Conservation (phyloP, 2,329 filamentous ascomycete genomes). For the Nemania sp. region DNA sequence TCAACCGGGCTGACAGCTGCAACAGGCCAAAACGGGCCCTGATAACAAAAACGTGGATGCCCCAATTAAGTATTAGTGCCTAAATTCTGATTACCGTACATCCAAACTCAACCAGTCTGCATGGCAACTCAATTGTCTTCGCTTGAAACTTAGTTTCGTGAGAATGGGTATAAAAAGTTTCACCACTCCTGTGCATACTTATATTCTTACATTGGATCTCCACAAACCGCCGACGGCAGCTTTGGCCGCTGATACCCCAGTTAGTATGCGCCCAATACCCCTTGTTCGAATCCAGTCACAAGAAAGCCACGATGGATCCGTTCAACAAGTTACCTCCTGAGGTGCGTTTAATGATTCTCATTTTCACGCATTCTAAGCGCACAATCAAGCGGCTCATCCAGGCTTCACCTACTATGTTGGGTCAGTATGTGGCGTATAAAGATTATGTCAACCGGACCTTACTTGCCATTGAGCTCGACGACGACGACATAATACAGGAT, state of each 20-base stretch:
- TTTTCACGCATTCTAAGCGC: not conserved
- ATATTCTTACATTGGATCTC: no score
- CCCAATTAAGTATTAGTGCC: no score
- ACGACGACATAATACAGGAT: conserved; percentile 20
- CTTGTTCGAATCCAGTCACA: not conserved
- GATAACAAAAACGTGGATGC: no score
- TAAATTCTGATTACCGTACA: no score
- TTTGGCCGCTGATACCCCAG: not conserved
- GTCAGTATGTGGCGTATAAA: not conserved
- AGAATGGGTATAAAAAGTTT: no score
- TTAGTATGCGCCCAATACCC: conserved; percentile 1
- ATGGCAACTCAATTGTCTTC: no score
- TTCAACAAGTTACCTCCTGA: conserved; percentile 2
- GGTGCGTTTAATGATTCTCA: conserved; percentile 1
- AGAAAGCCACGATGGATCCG: conserved; percentile 2
- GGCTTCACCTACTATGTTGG: conserved; percentile 1
- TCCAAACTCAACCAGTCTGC: no score
- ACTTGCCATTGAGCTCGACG: conserved; percentile 5
- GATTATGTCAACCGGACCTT: not conserved
- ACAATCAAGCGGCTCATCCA: conserved; percentile 1
- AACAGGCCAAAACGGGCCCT: no score
- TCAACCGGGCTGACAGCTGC: no score
- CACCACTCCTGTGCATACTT: no score
- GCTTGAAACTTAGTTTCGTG: no score
- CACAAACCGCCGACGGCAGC: not conserved